Evolutionary conservation across 2,329 filamentous ascomycete genomes (phyloP).

Genomic region (Cercospora zeina): DNA sequence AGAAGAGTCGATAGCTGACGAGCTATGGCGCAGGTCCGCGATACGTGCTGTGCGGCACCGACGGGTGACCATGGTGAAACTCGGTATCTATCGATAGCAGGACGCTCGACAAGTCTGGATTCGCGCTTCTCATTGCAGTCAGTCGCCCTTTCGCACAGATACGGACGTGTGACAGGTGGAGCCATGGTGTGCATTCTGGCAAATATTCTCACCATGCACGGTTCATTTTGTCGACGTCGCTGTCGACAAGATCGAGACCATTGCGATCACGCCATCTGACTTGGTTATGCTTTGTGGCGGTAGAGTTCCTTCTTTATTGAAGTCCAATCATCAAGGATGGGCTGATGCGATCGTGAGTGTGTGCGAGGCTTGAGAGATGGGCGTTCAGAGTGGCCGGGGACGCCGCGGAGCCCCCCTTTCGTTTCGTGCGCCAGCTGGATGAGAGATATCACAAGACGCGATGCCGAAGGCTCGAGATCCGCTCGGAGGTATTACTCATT

Average conservation of each 20-base stretch:
- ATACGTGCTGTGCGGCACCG: neutral
- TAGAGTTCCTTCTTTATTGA: neutral
- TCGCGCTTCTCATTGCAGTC: neutral
- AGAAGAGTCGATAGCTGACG: neutral
- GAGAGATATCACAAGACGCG: neutral
- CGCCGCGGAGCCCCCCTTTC: neutral
- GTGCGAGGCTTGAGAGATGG: neutral
- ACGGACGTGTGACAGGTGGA: neutral
- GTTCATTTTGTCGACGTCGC: neutral
- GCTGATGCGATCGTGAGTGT: neutral
- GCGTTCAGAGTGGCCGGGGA: neutral
- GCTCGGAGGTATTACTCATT: neutral
- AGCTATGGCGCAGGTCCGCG: neutral
- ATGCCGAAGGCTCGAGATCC: neutral
- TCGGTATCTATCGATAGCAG: neutral
- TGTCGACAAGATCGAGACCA: neutral
- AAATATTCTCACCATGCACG: neutral
- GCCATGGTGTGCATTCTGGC: neutral
- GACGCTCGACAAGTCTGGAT: neutral
- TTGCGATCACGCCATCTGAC: neutral
- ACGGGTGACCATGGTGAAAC: neutral
- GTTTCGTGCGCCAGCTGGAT: neutral
- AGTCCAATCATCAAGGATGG: neutral
- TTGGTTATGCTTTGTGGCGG: neutral
- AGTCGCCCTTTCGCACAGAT: neutral